Base-by-base conservation (phyloP, 108 stramenopile species). In the Epithemia pelagica region DNA sequence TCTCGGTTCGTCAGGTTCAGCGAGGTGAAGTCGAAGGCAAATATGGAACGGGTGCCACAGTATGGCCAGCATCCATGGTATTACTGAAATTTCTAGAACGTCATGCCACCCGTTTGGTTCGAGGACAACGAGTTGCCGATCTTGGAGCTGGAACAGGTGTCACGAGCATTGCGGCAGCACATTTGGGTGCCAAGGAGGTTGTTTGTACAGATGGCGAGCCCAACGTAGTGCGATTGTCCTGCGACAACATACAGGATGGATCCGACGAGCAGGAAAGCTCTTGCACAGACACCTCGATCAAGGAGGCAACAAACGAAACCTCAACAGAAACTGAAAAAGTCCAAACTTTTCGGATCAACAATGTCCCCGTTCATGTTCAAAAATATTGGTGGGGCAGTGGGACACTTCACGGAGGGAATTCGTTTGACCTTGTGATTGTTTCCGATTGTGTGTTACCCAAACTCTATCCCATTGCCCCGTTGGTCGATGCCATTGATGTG, bases 361-460 rank as follows among this genome's bases (percentile, higher is more conserved):
- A 67, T 32, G 25, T 21, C 27, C 55, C 70, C n/a, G 68, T 81
- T 30, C 54, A 59, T 23, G 72, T 65, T 28, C 80, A 63, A 58
- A 71, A 73, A 64, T 91, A 79, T 74, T 88, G 79, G 78, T 91
- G 90, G 87, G 90, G 85, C 21, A 64, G 55, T 21, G 79, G 67
- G 8, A 66, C 70, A 26, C 27, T 83, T 22, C 57, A 25, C 8
- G 52, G 20, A 26, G 61, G 67, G n/a, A 26, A 58, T 30, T 54
- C 21, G 0, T 52, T 66, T 65, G 88, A 89, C 56, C 52, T 85
- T 5, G 66, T 95, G 30, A 46, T 96, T 22, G 86, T 92, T 25
- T 83, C 92, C 21, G 92, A 96, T 65, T 93, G 92, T 71, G 88
- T 96, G 0, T 67, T 96, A 30, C 95, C 95, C 7, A 96, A 96